Evolutionary conservation across 2,329 filamentous ascomycete species (phyloP), one percentile per base, ranked within the genome.

Genomic region (Cladorrhinum sp.): DNA sequence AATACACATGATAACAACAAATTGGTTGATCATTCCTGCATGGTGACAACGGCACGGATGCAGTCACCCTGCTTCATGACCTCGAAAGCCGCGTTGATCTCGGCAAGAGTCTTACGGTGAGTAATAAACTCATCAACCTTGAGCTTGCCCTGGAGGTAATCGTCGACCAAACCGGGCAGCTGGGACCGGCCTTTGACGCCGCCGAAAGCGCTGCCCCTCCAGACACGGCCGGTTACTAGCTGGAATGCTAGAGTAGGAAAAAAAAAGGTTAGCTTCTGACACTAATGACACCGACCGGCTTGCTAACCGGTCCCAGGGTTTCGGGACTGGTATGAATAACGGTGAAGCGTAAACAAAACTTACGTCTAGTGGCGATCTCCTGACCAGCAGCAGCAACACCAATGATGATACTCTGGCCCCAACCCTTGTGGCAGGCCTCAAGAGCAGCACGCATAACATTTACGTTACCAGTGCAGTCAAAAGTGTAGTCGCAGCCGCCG

Each of bases 101-200:
- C 86, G 62, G 79, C 79, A 50, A 99, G 81, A 3, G 83, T 84
- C 80, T 96, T 91, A 69, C 93, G 87, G 81, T 99, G 95, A 29
- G 95, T 99, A 79, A 99, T 98, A 81, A 98, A 98, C 81, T 99
- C 95, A 74, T 98, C 93, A 50, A 98, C 95, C 87, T 97, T 98
- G 73, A 99, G 88, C 73, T 89, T 85, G 69, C 93, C 93, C 57
- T 84, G 84, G 76, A 96, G 83, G 79, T 99, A 99, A 77, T 98
- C 93, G 67, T 86, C 80, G 23, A 99, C 92, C 45, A 99, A 87
- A 61, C 84, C 87, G 52, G 90, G 89, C 66, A 99, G 86, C 80
- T 99, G 95, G 32, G 90, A 88, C 72, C 95, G 93, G 69, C 95
- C 95, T 84, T 98, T 99, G 83, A 99, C 93, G 70, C 95, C 95